Evolutionary conservation across 352 stramenopile species (phyloP).

Genomic region (Globisporangium acanthophoron): DNA sequence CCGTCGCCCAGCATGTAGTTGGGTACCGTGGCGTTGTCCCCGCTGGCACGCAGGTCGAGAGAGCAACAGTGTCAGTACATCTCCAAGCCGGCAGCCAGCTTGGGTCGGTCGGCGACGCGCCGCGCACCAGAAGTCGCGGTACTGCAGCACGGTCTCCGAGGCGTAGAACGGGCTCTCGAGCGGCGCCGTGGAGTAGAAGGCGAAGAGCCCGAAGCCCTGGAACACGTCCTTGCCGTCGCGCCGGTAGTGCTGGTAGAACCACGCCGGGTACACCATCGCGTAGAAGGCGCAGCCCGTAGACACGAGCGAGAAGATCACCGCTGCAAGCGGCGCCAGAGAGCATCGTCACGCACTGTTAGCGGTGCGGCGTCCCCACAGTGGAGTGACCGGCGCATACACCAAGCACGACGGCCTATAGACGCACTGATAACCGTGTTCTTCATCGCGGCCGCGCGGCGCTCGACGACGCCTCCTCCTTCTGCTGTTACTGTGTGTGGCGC

Average conservation of each 20-base stretch:
- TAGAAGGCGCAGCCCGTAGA: conserved; percentile 76
- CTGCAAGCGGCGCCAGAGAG: conserved; percentile 16
- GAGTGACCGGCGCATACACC: too few species aligned
- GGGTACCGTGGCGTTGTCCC: conserved; percentile 29
- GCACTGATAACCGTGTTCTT: conserved; percentile 77
- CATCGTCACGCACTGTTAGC: too few species aligned
- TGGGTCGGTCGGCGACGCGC: too few species aligned
- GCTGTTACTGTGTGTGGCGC: too few species aligned
- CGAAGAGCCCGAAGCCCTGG: conserved; percentile 77
- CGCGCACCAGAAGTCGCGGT: conserved; percentile 58
- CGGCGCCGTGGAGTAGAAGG: conserved; percentile 72
- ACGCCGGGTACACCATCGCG: conserved; percentile 73
- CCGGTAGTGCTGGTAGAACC: conserved; percentile 84
- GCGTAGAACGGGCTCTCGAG: conserved; percentile 79
- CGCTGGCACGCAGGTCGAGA: not conserved
- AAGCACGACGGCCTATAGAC: conserved; percentile 6
- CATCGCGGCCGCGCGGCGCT: conserved; percentile 16
- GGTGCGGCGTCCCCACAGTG: too few species aligned
- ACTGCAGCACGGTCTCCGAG: conserved; percentile 71
- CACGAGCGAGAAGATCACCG: conserved; percentile 70
- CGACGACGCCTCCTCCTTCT: too few species aligned
- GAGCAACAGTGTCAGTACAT: too few species aligned
- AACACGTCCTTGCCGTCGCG: conserved; percentile 67
- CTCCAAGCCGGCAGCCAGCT: too few species aligned
- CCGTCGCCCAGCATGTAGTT: conserved; percentile 85